Evolutionary conservation across 257 asterid genomes (phyloP), one percentile per base, ranked within the genome.

Genomic region (Parsonsia alboflavescens): DNA sequence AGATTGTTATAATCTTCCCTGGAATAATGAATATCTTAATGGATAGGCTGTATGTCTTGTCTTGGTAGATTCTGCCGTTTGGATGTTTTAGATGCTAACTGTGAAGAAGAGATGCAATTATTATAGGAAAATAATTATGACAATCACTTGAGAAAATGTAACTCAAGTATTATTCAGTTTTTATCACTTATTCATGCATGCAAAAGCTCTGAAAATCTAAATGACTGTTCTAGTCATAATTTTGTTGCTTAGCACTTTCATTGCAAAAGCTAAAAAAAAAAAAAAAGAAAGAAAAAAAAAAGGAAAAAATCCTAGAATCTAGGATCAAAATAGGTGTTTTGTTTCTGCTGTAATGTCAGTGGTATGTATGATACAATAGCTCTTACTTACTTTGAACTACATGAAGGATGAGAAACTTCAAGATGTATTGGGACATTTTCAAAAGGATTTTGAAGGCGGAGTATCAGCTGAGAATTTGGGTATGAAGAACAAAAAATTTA

Each of bases 401-500:
- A 81, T 79, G 77, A 84, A 94, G 99, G 97, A 83, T 75, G 97
- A 92, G 80, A 94, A 94, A 77, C 85, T 94, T 80, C 92, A 94
- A 73, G 88, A 83, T 78, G 88, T 89, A 57, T 78, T 94, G 85
- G 99, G 99, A 74, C 99, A 94, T 84, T 87, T 86, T 83, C 99
- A 94, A 82, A 94, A 89, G 82, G 99, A 94, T 80, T 94, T 94
- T 81, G 99, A 92, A 88, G 97, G 99, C 56, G 96, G 91, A 45
- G 96, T 94, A 78, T 90, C 99, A 33, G 96, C 96, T 71, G 99
- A 94, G 83, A 92, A 89, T 86, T 87, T 94, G 89, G 99, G 99
- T 94, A 86, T 81, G 97, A 81, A 68, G 73, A 67, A 77, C 52
- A 82, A 82, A 79, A 70, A 75, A 71, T 57, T 52, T 76, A 22